Conservation (phyloP, 2,329 filamentous ascomycete species). For the Coniochaeta sp. region DNA sequence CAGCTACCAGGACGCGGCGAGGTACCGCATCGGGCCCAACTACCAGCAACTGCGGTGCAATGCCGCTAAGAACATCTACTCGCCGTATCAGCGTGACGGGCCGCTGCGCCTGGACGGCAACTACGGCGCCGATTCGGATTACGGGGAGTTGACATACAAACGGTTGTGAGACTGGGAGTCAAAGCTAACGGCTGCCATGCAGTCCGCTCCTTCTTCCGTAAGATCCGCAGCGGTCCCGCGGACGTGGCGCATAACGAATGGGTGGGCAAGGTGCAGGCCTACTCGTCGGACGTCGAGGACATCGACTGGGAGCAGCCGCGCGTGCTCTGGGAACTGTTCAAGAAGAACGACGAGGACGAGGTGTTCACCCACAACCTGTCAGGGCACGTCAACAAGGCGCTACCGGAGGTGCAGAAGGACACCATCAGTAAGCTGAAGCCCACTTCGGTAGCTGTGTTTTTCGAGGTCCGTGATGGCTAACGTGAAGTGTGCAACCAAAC, state of each 20-base stretch:
- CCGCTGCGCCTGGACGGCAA: conserved; percentile 27
- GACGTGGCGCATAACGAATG: not conserved
- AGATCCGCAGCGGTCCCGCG: not conserved
- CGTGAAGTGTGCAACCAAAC: too few relatives aligned
- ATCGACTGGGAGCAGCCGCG: too few relatives aligned
- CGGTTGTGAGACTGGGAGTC: too few relatives aligned
- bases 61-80: conserved; percentile 25
- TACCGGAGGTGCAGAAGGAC: too few relatives aligned
- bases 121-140: conserved; percentile 37
- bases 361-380: too few relatives aligned
- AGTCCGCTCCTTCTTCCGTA: not conserved
- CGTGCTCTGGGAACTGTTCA: too few relatives aligned
- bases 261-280: not conserved
- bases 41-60: conserved; percentile 51
- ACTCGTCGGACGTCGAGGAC: not conserved
- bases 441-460: too few relatives aligned
- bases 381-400: too few relatives aligned
- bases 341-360: too few relatives aligned
- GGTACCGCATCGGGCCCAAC: conserved; percentile 51
- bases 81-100: conserved; percentile 32
- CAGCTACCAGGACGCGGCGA: conserved; percentile 46
- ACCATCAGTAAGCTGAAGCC: too few relatives aligned
- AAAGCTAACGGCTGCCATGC: not conserved
- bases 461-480: too few relatives aligned
- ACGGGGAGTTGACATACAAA: too few relatives aligned